Evolutionary conservation across 768 basidiomycete genomes (phyloP), one percentile per base, ranked within the genome.

Genomic region (Phallus indusiatus): DNA sequence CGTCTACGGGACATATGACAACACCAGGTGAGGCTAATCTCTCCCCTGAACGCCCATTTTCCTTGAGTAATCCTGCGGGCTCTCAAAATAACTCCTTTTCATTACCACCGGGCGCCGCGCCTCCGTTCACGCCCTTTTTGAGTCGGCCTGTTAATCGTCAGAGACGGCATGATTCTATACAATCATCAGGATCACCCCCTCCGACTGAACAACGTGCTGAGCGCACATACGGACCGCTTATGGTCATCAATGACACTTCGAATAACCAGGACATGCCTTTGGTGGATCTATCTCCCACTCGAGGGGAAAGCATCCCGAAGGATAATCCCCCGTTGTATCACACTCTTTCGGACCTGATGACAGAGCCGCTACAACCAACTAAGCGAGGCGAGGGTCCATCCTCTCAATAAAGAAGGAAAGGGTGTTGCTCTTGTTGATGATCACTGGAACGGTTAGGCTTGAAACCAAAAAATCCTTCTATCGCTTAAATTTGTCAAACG

Each of bases 241-340:
- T 49, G 34, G 42, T 54, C 28, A 60, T 59, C 5, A 59, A 59
- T 28, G 33, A 21, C 49, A 35, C 57, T 16, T 48, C 57, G 16
- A 49, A 51, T 17, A 33, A n/a, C 1, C 37, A 56, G 47, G 57
- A 53, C 18, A 50, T n/a, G 21, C 59, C 61, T 62, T 47, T 59
- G 20, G 58, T 59, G 28, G 51, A 59, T 33, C 34, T 62, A 47
- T 33, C 28, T 22, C 36, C 56, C 17, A 35, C 11, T 18, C 35
- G 54, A 18, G 34, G 37, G 7, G 20, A 35, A 17, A 35, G 52
- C 24, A 42, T 42, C 9, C 42, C 49, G 6, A n/a, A 35, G 18
- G 62, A 63, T 36, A 34, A 61, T 28, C 62, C 62, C 7, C 62
- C 62, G 12, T 49, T 60, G 20, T 63, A 63, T 56, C 62, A 63